Evolutionary conservation across 1,139 yeast species (phyloP), one percentile per base, ranked within the genome.

Genomic region (Diutina scorzettiae): DNA sequence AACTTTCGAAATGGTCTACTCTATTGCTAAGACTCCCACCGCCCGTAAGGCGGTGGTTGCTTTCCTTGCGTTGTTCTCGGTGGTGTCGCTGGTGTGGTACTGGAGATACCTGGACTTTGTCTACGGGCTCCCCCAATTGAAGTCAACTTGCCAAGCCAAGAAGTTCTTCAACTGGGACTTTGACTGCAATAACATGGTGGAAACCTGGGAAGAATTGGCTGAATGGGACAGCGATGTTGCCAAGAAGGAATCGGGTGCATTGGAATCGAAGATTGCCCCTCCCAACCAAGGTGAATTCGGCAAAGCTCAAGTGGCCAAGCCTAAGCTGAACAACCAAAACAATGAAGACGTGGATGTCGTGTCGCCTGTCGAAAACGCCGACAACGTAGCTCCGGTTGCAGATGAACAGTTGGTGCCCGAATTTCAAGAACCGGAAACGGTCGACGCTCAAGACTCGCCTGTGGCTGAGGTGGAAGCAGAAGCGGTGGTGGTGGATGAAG

Each of bases 81-180:
- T 66, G 3, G 62, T 63, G 4, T 69, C 82, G 30, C 59, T 73
- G 11, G 64, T 67, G 23, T 78, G 81, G 60, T 91, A 73, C 64
- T 58, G 64, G 44, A 63, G 69, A 50, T 82, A 81, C 62, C 72
- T 85, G 3, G 81, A 96, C 33, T 64, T 91, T 54, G 74, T 82
- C 44, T 85, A 86, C 54, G 98, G 82, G 41, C 54, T 72, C n/a
- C 73, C 76, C 46, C 89, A 97, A 96, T 83, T 95, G 40, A 72
- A 71, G 53, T 60, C 59, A 20, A 62, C 71, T 46, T 91, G 98
- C 63, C 62, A 67, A 46, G 63, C 70, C 39, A 64, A 87, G 42
- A 78, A 78, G 62, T 64, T 78, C 52, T 51, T 83, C 21, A 56
- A 67, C 17, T 85, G 95, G 98, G 98, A 91, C 66, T 91, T 79